These are phyloP conservation scores for Neonectria sp. DNA, from an alignment of 2,329 filamentous ascomycete genomes.

Conservation along the genomic window DNA sequence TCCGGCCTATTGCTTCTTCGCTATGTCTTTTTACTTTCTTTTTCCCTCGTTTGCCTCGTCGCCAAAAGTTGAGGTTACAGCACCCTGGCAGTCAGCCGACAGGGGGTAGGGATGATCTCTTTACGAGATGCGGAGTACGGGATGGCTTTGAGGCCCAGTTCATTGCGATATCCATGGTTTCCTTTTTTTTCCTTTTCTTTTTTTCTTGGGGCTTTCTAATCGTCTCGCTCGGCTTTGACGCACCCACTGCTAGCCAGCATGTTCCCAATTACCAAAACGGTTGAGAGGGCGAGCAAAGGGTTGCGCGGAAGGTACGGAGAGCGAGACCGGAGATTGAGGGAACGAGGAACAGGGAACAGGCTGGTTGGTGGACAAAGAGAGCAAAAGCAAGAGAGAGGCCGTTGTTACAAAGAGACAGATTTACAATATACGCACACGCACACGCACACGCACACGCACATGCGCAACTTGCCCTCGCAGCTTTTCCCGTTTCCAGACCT, in stretches of 20 bases:
- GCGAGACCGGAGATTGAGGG: not conserved
- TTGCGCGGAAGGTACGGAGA: not conserved
- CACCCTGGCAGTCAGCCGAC: slow-evolving; percentile 19
- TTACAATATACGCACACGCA: slow-evolving; percentile 19
- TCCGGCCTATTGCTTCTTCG: slow-evolving; percentile 22
- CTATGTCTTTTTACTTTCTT: slow-evolving; percentile 17
- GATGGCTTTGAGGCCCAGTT: slow-evolving; percentile 32
- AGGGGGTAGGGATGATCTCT: slow-evolving; percentile 19
- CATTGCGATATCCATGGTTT: slow-evolving; percentile 38
- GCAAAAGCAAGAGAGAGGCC: not conserved
- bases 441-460: slow-evolving; percentile 5
- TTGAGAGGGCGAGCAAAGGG: not conserved
- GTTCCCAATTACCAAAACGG: not conserved
- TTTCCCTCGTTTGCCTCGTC: not conserved
- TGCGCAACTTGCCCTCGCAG: not conserved
- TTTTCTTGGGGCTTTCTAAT: not conserved
- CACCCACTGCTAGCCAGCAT: not conserved
- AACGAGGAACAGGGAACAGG: not conserved
- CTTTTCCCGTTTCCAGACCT: slow-evolving; percentile 5
- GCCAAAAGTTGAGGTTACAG: slow-evolving; percentile 23
- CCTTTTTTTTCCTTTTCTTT: slow-evolving; percentile 8
- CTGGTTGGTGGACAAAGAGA: not conserved
- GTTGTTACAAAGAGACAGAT: slow-evolving; percentile 8
- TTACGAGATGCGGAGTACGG: slow-evolving; percentile 35
- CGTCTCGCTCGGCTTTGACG: not conserved